Percentiles rank a stretch among this genome's conserved stretches.
phyloP scores from a whole-genome alignment of 306 rosid genomes.

The Arachis hypogaea region DNA sequence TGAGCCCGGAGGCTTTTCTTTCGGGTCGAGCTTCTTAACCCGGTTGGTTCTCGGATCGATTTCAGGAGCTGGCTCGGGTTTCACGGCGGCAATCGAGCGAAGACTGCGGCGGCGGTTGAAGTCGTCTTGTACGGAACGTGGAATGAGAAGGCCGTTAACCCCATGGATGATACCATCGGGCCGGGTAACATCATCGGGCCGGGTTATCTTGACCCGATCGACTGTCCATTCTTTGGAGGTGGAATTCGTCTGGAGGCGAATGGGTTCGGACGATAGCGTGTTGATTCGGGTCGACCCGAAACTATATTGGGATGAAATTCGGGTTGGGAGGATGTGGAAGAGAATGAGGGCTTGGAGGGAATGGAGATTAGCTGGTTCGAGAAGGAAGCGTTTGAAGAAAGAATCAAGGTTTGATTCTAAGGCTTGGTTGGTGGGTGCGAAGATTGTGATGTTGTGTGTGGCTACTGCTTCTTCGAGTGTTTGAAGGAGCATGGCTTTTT shows the following conservation, averaged over 20 bases:
- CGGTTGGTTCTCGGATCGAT: constrained; percentile 67
- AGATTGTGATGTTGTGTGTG: constrained; percentile 71
- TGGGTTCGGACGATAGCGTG: constrained; percentile 48
- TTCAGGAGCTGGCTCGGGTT: constrained; percentile 77
- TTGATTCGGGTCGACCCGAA: constrained; percentile 38
- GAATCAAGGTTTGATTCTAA: constrained; percentile 66
- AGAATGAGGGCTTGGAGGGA: constrained; percentile 62
- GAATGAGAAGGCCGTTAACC: constrained; percentile 59
- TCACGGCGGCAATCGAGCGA: constrained; percentile 64
- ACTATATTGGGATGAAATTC: constrained; percentile 42
- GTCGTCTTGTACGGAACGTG: constrained; percentile 64
- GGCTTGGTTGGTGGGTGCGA: constrained; percentile 73
- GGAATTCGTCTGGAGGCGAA: constrained; percentile 31
- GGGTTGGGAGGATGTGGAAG: constrained; percentile 60
- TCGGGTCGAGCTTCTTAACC: constrained; percentile 51
- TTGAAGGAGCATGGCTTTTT: constrained; percentile 67
- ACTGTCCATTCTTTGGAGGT: constrained; percentile 53
- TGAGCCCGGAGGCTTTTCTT: constrained; percentile 55
- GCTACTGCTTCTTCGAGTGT: constrained; percentile 65
- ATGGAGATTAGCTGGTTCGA: constrained; percentile 62
- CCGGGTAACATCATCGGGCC: constrained; percentile 55
- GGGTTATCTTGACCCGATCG: constrained; percentile 41
- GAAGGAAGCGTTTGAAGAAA: constrained; percentile 70
- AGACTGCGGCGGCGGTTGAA: constrained; percentile 79
- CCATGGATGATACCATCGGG: constrained; percentile 84